Evolutionary conservation across 2,329 filamentous ascomycete genomes (phyloP).

Genomic region (Fusarium anthophilum): DNA sequence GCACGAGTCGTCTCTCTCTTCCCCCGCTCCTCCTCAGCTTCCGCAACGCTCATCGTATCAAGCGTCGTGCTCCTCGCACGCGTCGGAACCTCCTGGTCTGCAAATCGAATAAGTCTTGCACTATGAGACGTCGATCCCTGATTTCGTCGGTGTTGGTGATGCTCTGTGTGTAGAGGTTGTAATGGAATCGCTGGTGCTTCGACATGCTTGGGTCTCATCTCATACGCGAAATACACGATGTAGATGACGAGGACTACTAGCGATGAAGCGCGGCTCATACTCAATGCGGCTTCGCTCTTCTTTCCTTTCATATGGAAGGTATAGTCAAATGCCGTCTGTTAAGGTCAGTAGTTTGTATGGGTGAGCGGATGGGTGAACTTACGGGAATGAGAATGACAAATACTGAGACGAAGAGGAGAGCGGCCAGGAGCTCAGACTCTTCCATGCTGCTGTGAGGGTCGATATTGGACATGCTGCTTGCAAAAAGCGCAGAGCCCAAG

Average conservation of each 20-base stretch:
- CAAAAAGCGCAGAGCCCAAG: constrained; percentile 77
- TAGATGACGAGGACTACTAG: constrained; percentile 79
- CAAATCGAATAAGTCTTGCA: constrained; percentile 46
- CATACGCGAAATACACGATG: constrained; percentile 77
- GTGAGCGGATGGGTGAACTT: not conserved
- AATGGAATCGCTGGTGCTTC: constrained; percentile 78
- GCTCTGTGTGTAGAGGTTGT: constrained; percentile 62
- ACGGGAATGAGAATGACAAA: constrained; percentile 53
- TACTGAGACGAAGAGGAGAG: constrained; percentile 50
- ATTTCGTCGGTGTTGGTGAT: constrained; percentile 6
- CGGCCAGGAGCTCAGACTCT: constrained; percentile 49
- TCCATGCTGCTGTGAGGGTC: constrained; percentile 61
- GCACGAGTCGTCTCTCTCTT: constrained; percentile 14
- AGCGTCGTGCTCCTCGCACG: constrained; percentile 31
- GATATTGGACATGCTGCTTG: constrained; percentile 73
- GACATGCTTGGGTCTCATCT: constrained; percentile 70
- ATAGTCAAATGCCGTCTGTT: constrained; percentile 53
- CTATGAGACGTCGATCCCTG: constrained; percentile 13
- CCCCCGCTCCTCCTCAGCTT: constrained; percentile 9
- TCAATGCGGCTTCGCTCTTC: constrained; percentile 71
- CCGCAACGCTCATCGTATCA: constrained; percentile 9
- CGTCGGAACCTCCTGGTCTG: constrained; percentile 32
- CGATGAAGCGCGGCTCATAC: constrained; percentile 81
- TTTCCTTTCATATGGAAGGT: constrained; percentile 64
- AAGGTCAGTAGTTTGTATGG: not conserved